Percentiles rank a stretch among this genome's conserved stretches.
These are phyloP conservation scores for Vigna reflexopilosa DNA, from an alignment of 306 rosid species.

Conservation along the genomic window DNA sequence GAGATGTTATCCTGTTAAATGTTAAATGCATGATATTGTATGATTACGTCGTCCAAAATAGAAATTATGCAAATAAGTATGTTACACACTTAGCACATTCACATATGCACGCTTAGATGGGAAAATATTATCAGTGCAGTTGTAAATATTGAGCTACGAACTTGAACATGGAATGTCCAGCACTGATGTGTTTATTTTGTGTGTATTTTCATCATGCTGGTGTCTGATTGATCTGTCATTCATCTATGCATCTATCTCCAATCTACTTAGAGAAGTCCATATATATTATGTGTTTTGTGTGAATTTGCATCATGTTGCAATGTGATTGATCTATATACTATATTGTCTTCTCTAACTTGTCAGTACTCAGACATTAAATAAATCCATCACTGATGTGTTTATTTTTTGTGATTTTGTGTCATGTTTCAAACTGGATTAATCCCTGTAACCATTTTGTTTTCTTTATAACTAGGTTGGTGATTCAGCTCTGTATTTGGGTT, in stretches of 20 bases:
- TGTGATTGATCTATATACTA: constrained; percentile 32
- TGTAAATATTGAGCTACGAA: constrained; percentile 22
- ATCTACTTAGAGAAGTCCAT: background rate
- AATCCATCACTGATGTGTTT: constrained; percentile 14
- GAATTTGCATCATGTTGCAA: constrained; percentile 34
- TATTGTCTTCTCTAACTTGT: background rate
- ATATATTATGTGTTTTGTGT: constrained; percentile 10
- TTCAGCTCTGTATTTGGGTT: constrained; percentile 81
- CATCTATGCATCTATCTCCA: background rate
- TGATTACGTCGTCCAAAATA: constrained; percentile 25
- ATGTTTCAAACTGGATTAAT: constrained; percentile 30
- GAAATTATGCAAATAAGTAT: constrained; percentile 22
- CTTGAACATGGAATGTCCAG: background rate
- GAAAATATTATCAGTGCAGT: constrained; percentile 1
- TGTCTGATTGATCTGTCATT: constrained; percentile 24
- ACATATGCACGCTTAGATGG: constrained; percentile 18
- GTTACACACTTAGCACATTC: constrained; percentile 21
- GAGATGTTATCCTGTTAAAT: constrained; percentile 2
- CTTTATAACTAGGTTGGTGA: constrained; percentile 77
- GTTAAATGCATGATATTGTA: constrained; percentile 10
- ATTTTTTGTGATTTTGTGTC: background rate
- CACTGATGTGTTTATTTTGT: constrained; percentile 9
- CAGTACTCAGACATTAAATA: background rate
- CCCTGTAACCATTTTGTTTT: constrained; percentile 40
- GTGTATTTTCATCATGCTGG: constrained; percentile 32